Evolutionary conservation across 2,329 filamentous ascomycete genomes (phyloP), one percentile per base, ranked within the genome.

Genomic region (Leptoxyphium fumago): DNA sequence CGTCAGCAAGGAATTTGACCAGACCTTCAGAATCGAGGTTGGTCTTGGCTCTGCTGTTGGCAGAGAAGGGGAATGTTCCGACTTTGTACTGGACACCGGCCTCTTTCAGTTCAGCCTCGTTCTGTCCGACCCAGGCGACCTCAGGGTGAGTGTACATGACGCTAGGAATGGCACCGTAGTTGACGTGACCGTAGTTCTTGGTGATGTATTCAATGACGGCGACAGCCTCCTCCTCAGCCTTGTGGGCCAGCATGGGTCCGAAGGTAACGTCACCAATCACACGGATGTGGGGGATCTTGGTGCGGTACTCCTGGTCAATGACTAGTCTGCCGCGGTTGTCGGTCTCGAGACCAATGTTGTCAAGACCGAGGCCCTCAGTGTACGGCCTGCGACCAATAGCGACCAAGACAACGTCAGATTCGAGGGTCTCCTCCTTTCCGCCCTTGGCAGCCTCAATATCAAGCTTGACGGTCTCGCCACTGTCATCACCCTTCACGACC

Each of bases 101-200:
- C 53, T 79, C 78, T 77, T 96, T 95, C 52, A 98, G 74, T 56
- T 98, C 91, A 63, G 89, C 83, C 73, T 98, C 91, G 65, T 81
- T 95, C 73, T 95, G 88, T 46, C 91, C 91, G 40, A 98, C 91
- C 91, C 91, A 98, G 30, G 91, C 87, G 52, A 96, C 91, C 68
- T 98, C 91, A 29, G 91, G 91, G 71, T 95, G 82, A 10, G 91
- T 96, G 77, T 98, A 98, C 91, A 98, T 98, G 70, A 98, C 91
- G 29, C 85, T 91, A 52, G 91, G 91, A 62, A 98, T 98, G 65
- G 83, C 85, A 59, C 79, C 85, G 71, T 98, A 98, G 81, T 98
- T 98, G 69, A 98, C 91, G 68, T 98, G 91, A 46, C 91, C 91
- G 67, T 93, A 83, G 53, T 87, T 87, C 75, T 96, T 96, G 72